Percentiles rank a stretch among this genome's conserved stretches.
Conservation (phyloP, 345 rosid genomes). For the sweet orange (Citrus sinensis) region DVS_A1.0 CM039164.1:1081001-1081500, state of each 20-base stretch:
- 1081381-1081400: not conserved
- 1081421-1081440: slow-evolving; percentile 6
- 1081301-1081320: not conserved
- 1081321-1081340: not conserved
- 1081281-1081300: not conserved
- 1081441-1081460: not conserved
- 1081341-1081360: not conserved
- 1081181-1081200: slow-evolving; percentile 72
- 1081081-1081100: slow-evolving; percentile 99
- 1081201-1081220: slow-evolving; percentile 12
- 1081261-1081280: not conserved
- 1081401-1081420: not conserved
- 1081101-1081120: slow-evolving; percentile 93
- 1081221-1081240: slow-evolving; percentile 1
- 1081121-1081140: slow-evolving; percentile 88
- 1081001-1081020: slow-evolving; percentile 40
- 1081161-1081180: slow-evolving; percentile 79
- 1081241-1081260: slow-evolving; percentile 10
- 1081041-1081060: slow-evolving; percentile 5
- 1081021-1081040: slow-evolving; percentile 18
- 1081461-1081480: not conserved
- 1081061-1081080: not conserved
- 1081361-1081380: not conserved
- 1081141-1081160: slow-evolving; percentile 85
- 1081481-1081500: not conserved